Percentiles rank a stretch among this genome's conserved stretches.
Evolutionary conservation across 495 filamentous ascomycete genomes (phyloP).

Genomic region (Choiromyces venosus): DNA sequence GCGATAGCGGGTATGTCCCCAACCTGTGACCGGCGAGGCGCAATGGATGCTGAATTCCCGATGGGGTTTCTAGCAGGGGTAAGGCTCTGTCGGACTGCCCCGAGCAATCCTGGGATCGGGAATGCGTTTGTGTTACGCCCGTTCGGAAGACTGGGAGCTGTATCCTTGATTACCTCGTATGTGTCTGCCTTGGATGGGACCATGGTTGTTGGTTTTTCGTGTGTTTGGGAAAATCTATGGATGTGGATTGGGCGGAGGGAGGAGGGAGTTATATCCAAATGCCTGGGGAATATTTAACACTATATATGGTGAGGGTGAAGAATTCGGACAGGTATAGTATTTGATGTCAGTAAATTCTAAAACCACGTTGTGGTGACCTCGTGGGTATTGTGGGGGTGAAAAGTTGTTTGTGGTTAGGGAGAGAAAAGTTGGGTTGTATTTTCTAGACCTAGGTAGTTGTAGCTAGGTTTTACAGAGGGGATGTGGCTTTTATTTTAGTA

Average conservation of each 20-base stretch:
- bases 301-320: background rate
- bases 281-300: background rate
- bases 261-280: background rate
- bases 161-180: background rate
- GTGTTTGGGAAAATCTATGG: background rate
- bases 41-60: background rate
- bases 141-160: background rate
- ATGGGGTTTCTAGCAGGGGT: background rate
- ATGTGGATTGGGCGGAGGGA: too few relatives aligned
- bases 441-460: too few relatives aligned
- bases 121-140: background rate
- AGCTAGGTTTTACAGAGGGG: too few relatives aligned
- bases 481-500: too few relatives aligned
- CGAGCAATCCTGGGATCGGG: background rate
- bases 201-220: background rate
- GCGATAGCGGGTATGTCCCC: background rate
- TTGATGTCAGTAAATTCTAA: background rate
- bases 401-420: too few relatives aligned
- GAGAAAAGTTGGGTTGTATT: too few relatives aligned
- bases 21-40: accelerated
- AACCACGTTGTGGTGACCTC: background rate
- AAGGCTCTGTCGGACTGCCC: background rate
- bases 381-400: too few relatives aligned
- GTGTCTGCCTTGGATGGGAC: background rate
- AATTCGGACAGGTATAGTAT: too few relatives aligned